A percentile compares a stretch with the other conserved stretches of the same genome.
Evolutionary conservation across 2,329 filamentous ascomycete genomes (phyloP).

Genomic region (Intubia oerlemansii): DNA sequence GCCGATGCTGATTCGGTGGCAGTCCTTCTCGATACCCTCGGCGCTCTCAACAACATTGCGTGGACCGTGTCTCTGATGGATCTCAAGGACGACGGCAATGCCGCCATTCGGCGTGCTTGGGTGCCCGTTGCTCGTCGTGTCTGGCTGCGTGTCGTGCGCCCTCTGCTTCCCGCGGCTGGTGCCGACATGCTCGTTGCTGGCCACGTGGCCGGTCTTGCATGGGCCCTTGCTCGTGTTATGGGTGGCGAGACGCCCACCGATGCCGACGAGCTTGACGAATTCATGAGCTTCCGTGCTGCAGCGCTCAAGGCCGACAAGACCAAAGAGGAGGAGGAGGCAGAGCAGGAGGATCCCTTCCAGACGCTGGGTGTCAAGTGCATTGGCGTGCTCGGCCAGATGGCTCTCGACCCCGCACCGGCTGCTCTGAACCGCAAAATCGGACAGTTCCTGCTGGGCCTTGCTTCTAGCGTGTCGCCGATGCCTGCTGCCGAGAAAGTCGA

Average conservation of each 20-base stretch:
- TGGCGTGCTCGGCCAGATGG: constrained; percentile 43
- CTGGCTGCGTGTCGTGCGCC: constrained; percentile 33
- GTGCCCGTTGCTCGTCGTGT: constrained; percentile 27
- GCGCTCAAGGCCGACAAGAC: constrained; percentile 11
- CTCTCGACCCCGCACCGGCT: constrained; percentile 29
- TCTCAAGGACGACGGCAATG: constrained; percentile 31
- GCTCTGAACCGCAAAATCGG: constrained; percentile 40
- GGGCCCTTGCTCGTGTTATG: constrained; percentile 38
- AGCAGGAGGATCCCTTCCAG: constrained; percentile 29
- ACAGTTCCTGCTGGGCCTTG: constrained; percentile 35
- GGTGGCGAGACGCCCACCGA: constrained; percentile 25
- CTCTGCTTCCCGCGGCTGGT: constrained; percentile 37
- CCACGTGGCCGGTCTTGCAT: constrained; percentile 38
- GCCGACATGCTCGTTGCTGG: constrained; percentile 40
- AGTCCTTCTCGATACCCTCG: constrained; percentile 32
- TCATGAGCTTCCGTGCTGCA: constrained; percentile 35
- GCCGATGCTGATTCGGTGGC: constrained; percentile 18
- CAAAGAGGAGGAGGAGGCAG: constrained; percentile 12
- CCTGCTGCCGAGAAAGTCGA: constrained; percentile 33
- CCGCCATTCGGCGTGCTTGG: constrained; percentile 31
- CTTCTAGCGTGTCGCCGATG: constrained; percentile 16
- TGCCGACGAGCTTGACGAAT: constrained; percentile 35
- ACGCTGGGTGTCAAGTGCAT: constrained; percentile 43
- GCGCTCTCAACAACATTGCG: constrained; percentile 43
- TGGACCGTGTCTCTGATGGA: constrained; percentile 44